Conservation (phyloP, 441 rosid species). For the Eugenia klotzschiana region DNA sequence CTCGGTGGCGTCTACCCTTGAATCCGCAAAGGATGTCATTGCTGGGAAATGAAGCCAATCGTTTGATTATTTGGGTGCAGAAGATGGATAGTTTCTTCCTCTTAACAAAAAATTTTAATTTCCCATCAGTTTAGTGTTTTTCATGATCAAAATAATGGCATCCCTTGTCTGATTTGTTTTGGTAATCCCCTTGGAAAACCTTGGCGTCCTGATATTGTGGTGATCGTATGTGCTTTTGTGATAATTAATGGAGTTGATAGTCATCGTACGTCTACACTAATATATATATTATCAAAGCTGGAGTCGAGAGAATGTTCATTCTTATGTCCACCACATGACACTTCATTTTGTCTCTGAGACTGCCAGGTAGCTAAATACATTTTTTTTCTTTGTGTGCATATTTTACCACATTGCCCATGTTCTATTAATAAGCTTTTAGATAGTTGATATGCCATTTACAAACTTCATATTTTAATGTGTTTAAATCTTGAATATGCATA, state of each 20-base stretch:
- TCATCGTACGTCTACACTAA: neutral
- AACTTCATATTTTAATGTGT: neutral
- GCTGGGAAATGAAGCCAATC: constrained; percentile 8
- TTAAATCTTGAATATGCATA: neutral
- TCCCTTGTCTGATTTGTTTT: neutral
- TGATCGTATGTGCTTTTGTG: neutral
- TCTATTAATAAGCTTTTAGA: neutral
- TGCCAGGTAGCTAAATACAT: neutral
- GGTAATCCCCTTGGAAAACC: neutral
- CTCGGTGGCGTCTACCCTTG: constrained; percentile 31
- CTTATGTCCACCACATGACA: neutral
- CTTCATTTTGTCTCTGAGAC: neutral
- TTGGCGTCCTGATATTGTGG: neutral
- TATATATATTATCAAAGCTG: neutral
- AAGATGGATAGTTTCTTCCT: neutral
- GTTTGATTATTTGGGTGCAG: neutral
- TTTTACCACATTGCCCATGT: neutral
- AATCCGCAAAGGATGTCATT: constrained; percentile 45
- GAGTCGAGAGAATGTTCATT: neutral
- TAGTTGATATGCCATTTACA: neutral
- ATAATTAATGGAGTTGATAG: neutral
- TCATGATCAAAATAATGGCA: neutral
- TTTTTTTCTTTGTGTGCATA: neutral
- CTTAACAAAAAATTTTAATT: neutral
- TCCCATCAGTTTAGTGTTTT: neutral